Base-by-base conservation (phyloP, 129 eudicot species). In the Flaveria bidentis region DNA sequence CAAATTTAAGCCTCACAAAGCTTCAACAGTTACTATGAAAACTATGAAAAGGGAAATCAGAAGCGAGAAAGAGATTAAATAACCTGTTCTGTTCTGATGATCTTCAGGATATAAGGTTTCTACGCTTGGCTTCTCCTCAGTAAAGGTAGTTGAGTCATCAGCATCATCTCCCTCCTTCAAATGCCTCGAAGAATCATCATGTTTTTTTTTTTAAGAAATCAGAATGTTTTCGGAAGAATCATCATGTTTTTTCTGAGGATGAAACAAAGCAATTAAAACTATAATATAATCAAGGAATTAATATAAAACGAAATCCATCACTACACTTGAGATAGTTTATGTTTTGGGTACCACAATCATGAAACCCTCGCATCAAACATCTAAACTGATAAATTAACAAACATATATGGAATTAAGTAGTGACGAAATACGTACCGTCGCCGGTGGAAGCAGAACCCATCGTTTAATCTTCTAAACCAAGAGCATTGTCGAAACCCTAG, bases 401-500 rank as follows among this genome's bases (percentile, higher is more conserved):
- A 51, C 2, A 15, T 11, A 51, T 20, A 28, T 12, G 2, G 28
- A 52, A 72, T 52, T 18, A 53, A 22, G 16, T 12, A 73, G 25
- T 2, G 16, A 20, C 46, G 55, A 56, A 65, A 72, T 58, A 33
- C 45, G 23, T 77, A 89, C 98, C 86, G 79, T 87, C 90, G 69
- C 73, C 26, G 49, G 50, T 74, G 42, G 85, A 63, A 52, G 78
- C 46, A 58, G 92, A 57, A 64, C 50, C 72, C 60, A 70, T 88
- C 8, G 84, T 42, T 51, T 85, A 82, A 47, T 82, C 98, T 85
- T 88, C 95, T 13, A 88, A 87, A 63, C 96, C 97, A 60, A 91
- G 93, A 28, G 98, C 97, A 39, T 63, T 88, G 52, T 91, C 98
- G 46, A 94, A 88, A 82, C 91, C 89, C 86, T 91, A 28, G 33